Conservation (phyloP, 1,284 basidiomycete genomes). For the Leccinum olivaceoglutinosum region DNA sequence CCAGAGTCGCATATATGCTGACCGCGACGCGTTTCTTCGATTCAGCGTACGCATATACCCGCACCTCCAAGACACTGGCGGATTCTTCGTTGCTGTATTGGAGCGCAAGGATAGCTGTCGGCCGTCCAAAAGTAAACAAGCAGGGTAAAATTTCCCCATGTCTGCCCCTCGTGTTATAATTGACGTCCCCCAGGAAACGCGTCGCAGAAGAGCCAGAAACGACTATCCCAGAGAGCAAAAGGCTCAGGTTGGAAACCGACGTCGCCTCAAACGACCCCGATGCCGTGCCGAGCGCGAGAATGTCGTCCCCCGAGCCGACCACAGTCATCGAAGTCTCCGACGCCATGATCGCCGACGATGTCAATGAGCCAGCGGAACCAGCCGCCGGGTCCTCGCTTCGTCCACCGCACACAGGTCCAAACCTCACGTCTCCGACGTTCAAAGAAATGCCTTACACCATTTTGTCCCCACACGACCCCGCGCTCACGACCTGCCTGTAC, state of each 20-base stretch:
- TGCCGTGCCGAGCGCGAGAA: slow-evolving; percentile 11
- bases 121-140: slow-evolving; percentile 12
- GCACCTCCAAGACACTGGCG: slow-evolving; percentile 94
- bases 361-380: slow-evolving; percentile 11
- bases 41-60: slow-evolving; percentile 84
- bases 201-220: slow-evolving; percentile 36
- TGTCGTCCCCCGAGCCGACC: slow-evolving; percentile 8
- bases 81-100: slow-evolving; percentile 93
- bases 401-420: slow-evolving; percentile 7
- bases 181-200: slow-evolving; percentile 35
- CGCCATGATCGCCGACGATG: slow-evolving; percentile 8
- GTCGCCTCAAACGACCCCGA: slow-evolving; percentile 4
- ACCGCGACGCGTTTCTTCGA: slow-evolving; percentile 4
- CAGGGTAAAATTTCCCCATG: slow-evolving; percentile 17
- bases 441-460: slow-evolving; percentile 91
- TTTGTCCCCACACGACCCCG: slow-evolving; percentile 65
- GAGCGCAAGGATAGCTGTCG: slow-evolving; percentile 40
- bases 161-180: background rate
- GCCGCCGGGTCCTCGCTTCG: background rate
- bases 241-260: slow-evolving; percentile 36
- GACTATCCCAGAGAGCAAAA: slow-evolving; percentile 41
- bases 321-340: too few species aligned
- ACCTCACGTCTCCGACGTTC: slow-evolving; percentile 47
- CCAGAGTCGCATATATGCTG: background rate
- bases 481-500: slow-evolving; percentile 67